A percentile compares a stretch with the other conserved stretches of the same genome.
phyloP scores from a whole-genome alignment of 352 stramenopile genomes.

The Ophiocytium majus region DNA sequence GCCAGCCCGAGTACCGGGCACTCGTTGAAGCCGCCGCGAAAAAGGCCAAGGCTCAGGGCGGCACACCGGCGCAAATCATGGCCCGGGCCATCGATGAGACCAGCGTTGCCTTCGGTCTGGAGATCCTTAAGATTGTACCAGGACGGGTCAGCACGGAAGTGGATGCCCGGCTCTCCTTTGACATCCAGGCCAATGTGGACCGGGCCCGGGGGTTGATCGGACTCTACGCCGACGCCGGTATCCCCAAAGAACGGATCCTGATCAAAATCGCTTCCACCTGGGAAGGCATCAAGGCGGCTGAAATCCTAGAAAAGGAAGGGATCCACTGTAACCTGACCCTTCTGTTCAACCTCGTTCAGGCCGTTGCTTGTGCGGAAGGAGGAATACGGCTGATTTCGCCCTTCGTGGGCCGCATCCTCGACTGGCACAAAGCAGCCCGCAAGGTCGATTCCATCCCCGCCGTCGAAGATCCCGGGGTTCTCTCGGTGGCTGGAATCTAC shows the following conservation, averaged over 20 bases:
- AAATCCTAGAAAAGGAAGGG: conserved; percentile 89
- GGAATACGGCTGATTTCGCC: conserved; percentile 92
- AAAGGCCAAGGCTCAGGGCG: conserved; percentile 88
- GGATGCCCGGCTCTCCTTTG: conserved; percentile 91
- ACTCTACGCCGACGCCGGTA: conserved; percentile 91
- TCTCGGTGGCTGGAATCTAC: conserved; percentile 94
- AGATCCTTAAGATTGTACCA: conserved; percentile 92
- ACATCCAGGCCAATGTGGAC: conserved; percentile 84
- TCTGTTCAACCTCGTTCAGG: conserved; percentile 95
- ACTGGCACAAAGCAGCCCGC: conserved; percentile 79
- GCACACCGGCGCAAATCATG: conserved; percentile 75
- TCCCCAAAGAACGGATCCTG: conserved; percentile 90
- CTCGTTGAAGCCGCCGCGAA: too few species aligned
- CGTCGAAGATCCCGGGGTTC: conserved; percentile 90
- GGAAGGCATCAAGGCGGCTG: conserved; percentile 86
- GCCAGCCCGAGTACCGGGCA: conserved; percentile 87
- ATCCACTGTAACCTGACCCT: conserved; percentile 98
- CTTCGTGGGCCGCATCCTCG: conserved; percentile 87
- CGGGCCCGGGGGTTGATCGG: conserved; percentile 89
- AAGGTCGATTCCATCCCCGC: conserved; percentile 77
- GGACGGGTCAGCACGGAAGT: conserved; percentile 98
- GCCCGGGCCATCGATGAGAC: conserved; percentile 93
- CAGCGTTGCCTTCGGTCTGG: conserved; percentile 93
- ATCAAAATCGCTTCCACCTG: conserved; percentile 97
- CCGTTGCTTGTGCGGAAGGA: conserved; percentile 86